Evolutionary conservation across 176 grass and related monocot species (phyloP).

Genomic region (bread wheat (Triticum aestivum)): IWGSC_CS_RefSeq_v2.1 NC_057809.1:102332533-102333032

Average conservation of each 20-base stretch:
- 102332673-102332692: no score
- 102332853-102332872: conserved; percentile 50
- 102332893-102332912: conserved; percentile 47
- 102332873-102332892: conserved; percentile 69
- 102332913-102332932: conserved; percentile 56
- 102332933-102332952: conserved; percentile 39
- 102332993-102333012: conserved; percentile 60
- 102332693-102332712: no score
- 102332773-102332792: no score
- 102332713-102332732: no score
- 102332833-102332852: not conserved
- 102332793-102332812: no score
- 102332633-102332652: no score
- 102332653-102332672: no score
- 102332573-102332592: not conserved
- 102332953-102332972: conserved; percentile 57
- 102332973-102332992: conserved; percentile 63
- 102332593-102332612: no score
- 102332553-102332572: not conserved
- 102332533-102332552: not conserved
- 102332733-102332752: no score
- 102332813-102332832: not conserved
- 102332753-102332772: no score
- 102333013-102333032: conserved; percentile 76
- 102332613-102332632: no score